Conservation (phyloP, 2,329 filamentous ascomycete species). For the Akanthomyces uredinophilus region DNA sequence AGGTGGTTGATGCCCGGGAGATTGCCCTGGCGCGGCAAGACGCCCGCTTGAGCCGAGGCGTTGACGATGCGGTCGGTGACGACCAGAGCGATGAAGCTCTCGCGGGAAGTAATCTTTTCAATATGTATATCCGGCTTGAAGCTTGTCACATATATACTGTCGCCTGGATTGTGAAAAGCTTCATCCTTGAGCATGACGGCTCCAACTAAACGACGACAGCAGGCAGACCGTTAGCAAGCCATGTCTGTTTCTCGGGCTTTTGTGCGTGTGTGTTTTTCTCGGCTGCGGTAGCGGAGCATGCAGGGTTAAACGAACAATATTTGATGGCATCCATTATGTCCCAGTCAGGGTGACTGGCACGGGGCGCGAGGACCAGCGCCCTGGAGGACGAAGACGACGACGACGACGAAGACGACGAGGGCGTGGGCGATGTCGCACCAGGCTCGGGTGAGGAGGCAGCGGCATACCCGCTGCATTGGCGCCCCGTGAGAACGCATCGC, state of each 20-base stretch:
- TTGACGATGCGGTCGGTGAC: conserved; percentile 13
- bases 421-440: not conserved
- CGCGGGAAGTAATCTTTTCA: not conserved
- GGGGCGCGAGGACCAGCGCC: not conserved
- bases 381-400: not conserved
- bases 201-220: not conserved
- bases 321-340: conserved; percentile 13
- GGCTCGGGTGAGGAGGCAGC: not conserved
- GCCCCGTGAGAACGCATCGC: conserved; percentile 11
- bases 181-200: conserved; percentile 12
- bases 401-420: not conserved
- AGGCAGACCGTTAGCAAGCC: not conserved
- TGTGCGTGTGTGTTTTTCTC: too few species aligned
- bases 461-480: conserved; percentile 11
- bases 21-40: conserved; percentile 3
- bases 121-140: conserved; percentile 2
- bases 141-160: conserved; percentile 1
- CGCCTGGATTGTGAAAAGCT: conserved; percentile 2
- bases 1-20: conserved; percentile 8
- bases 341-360: not conserved
- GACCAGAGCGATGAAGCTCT: conserved; percentile 6
- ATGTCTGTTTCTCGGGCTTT: too few species aligned
- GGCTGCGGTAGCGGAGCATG: not conserved
- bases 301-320: conserved; percentile 11
- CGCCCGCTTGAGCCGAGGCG: not conserved